phyloP scores from a whole-genome alignment of 2,329 filamentous ascomycete species.

The Plectosphaerella sp. region DNA sequence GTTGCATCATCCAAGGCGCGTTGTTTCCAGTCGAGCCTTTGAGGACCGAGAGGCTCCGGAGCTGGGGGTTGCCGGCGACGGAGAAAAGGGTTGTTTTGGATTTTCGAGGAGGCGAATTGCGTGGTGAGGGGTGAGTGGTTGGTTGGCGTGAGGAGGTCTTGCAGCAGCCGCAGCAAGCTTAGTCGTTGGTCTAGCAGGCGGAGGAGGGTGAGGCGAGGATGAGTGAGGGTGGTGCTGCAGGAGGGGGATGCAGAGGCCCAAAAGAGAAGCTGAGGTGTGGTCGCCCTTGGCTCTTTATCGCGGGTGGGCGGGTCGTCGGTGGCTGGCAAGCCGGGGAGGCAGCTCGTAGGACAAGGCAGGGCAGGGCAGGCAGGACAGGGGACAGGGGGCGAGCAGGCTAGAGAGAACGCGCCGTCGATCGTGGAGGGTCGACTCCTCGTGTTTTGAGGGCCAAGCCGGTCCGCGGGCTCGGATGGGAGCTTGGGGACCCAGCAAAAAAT shows the following conservation, averaged over 20 bases:
- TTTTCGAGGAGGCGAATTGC: background rate
- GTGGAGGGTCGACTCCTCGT: background rate
- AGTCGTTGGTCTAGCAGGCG: too few relatives aligned
- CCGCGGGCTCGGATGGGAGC: background rate
- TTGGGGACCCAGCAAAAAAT: background rate
- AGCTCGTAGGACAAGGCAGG: background rate
- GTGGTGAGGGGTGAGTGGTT: background rate
- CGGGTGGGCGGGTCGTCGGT: background rate
- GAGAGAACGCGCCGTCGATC: background rate
- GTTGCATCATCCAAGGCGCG: background rate
- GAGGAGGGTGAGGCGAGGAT: background rate
- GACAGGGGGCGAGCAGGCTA: too few relatives aligned
- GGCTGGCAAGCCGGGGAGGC: background rate
- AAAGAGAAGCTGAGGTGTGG: background rate
- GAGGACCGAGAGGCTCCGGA: background rate
- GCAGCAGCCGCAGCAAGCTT: constrained; percentile 5
- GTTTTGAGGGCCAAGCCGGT: background rate
- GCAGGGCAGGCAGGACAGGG: too few relatives aligned
- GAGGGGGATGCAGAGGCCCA: background rate
- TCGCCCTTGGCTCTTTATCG: background rate
- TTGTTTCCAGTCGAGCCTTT: background rate
- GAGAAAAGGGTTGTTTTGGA: background rate
- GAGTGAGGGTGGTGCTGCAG: background rate
- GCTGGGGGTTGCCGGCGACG: background rate
- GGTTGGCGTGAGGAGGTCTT: constrained; percentile 1